Evolutionary conservation across 1,284 basidiomycete genomes (phyloP), one percentile per base, ranked within the genome.

Genomic region (Hymenochaete sp.): DNA sequence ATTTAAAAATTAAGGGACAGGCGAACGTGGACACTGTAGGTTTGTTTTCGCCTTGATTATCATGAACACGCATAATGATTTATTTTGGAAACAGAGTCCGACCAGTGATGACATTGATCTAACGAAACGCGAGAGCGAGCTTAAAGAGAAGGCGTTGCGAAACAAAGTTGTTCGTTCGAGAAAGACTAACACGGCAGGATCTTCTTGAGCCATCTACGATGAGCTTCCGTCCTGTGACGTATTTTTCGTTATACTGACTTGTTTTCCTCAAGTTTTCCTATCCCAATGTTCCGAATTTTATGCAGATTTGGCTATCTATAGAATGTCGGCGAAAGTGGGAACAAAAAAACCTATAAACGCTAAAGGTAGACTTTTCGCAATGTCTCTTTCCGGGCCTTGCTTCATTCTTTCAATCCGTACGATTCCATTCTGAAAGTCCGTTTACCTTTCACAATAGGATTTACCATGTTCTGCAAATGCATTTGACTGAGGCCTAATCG

Each of bases 111-210:
- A 49, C 44, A 53, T 53, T 18, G 79, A 77, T 44, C 62, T 85
- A 25, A 75, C 75, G 53, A 72, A 65, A 55, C 62, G 78, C 47
- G 82, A 86, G 56, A 85, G 73, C 54, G 83, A 87, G 56, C 59
- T 87, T 39, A 86, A 85, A 57, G 83, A 87, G 55, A 73, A 67
- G 57, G 83, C 83, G n/a, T 59, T 87, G 56, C 71, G 83, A 54
- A 85, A 86, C 56, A 87, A 87, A 57, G 83, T 87, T 44, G 74
- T 87, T 53, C 69, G 80, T 55, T 79, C 78, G 26, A 67, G 82
- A 53, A 84, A 81, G 59, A 58, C 59, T 21, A 67, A 61, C 45
- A 57, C 25, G 3, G 29, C 44, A 10, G 44, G 44, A 21, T 10
- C 32, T 11, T 42, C 44, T 41, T 24, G 24, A 38, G 40, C 24